A percentile compares a stretch with the other conserved stretches of the same genome.
phyloP scores from a whole-genome alignment of 2,329 filamentous ascomycete species.

The Botryotinia convoluta region DNA sequence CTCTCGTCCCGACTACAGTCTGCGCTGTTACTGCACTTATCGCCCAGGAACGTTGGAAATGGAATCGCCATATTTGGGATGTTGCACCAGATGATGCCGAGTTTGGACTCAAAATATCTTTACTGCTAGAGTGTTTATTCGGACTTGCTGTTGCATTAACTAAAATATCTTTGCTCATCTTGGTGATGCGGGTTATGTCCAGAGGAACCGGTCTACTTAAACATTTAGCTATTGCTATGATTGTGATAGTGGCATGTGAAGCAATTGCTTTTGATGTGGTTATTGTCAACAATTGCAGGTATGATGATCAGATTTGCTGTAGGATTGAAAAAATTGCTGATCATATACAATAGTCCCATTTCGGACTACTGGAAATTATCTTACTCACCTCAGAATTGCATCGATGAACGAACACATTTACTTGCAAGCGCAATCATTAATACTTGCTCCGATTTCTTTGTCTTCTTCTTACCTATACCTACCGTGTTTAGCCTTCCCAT shows the following conservation, averaged over 20 bases:
- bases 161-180: constrained; percentile 40
- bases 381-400: constrained; percentile 40
- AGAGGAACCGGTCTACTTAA: constrained; percentile 36
- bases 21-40: constrained; percentile 40
- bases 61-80: constrained; percentile 45
- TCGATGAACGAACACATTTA: constrained; percentile 50
- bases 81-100: constrained; percentile 36
- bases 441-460: constrained; percentile 55
- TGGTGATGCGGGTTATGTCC: constrained; percentile 40
- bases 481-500: constrained; percentile 47
- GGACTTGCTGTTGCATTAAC: constrained; percentile 38
- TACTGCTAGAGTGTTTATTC: constrained; percentile 42
- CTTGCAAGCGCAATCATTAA: constrained; percentile 55
- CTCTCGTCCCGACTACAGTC: constrained; percentile 38
- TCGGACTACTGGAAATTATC: constrained; percentile 41
- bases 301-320: constrained; percentile 18
- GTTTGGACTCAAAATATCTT: constrained; percentile 39
- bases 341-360: constrained; percentile 36
- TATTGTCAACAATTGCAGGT: constrained; percentile 44
- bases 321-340: not conserved
- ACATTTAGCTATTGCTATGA: constrained; percentile 35
- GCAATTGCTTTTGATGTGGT: constrained; percentile 38
- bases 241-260: constrained; percentile 38
- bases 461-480: constrained; percentile 50
- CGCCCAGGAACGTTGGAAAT: constrained; percentile 38